Evolutionary conservation across 2,329 filamentous ascomycete genomes (phyloP), one percentile per base, ranked within the genome.

Genomic region (Bretziella fagacearum): DNA sequence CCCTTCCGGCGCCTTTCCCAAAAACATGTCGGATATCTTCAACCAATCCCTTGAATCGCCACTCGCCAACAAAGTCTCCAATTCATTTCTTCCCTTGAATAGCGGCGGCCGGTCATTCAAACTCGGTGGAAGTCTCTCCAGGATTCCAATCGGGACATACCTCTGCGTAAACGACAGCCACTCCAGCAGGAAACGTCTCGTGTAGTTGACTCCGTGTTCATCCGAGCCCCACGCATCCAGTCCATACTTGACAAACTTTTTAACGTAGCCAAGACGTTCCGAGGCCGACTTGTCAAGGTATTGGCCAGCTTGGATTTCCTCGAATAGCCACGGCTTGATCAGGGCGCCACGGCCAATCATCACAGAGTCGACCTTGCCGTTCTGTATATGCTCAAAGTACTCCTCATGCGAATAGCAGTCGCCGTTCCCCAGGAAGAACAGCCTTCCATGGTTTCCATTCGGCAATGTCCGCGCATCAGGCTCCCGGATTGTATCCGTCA

Each of bases 11-110:
- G 85, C 83, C 39, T 85, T 85, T 6, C 91, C 91, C 15, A 98
- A 71, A 68, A 93, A 98, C 86, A 98, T 96, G 61, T 98, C 91
- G 61, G 89, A 94, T 57, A 98, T 93, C 68, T 94, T 96, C 61
- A 98, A 86, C 91, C 91, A 98, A 62, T 98, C 91, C 65, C 81
- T 82, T 65, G 93, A 95, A 63, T 96, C 86, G 53, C 77, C 75
- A 63, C 86, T 95, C 11, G 79, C 80, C 64, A 98, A 71, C 54
- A 98, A 65, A n/a, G 84, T 93, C 71, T 98, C 91, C 58, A 98
- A 63, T 46, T 98, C 91, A 62, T 91, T 81, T 50, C 91, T 71
- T 17, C 89, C 87, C 55, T 69, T 74, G 59, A 82, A 98, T 39
- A 77, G 76, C 4, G 89, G 89, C 41, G 91, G 84, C 17, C 91